Percentiles rank a stretch among this genome's conserved stretches.
Conservation (phyloP, 2,329 filamentous ascomycete species). For the Apiospora kogelbergensis region DNA sequence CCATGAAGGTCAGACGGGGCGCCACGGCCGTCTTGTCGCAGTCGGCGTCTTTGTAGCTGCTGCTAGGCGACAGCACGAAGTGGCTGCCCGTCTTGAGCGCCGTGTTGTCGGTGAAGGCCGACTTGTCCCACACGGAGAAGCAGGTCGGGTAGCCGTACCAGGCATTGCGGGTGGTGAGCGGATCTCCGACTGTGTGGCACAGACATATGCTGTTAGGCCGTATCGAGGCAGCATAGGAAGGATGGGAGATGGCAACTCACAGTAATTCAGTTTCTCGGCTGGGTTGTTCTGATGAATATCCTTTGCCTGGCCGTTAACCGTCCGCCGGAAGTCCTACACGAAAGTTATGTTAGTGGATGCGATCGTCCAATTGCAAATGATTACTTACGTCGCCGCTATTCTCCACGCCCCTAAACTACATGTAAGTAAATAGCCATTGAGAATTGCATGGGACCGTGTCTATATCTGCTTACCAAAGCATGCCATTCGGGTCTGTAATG, state of each 20-base stretch:
- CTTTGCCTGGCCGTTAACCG: conserved; percentile 37
- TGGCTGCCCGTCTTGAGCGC: conserved; percentile 20
- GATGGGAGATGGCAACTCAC: conserved; percentile 28
- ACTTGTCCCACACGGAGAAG: conserved; percentile 54
- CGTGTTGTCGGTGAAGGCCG: conserved; percentile 30
- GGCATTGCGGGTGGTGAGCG: conserved; percentile 26
- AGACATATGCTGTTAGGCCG: not conserved
- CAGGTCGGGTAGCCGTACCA: conserved; percentile 63
- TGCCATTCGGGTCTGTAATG: conserved; percentile 44
- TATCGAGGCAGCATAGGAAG: not conserved
- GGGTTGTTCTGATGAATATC: conserved; percentile 63
- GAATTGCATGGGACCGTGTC: not conserved
- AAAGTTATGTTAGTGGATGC: conserved; percentile 38
- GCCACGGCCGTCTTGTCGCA: conserved; percentile 20
- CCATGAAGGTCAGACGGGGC: conserved; percentile 54
- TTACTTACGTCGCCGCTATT: conserved; percentile 1
- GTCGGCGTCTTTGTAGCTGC: conserved; percentile 20
- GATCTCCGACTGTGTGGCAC: conserved; percentile 27
- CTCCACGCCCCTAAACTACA: not conserved
- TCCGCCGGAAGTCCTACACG: conserved; percentile 52
- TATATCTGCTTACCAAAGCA: conserved; percentile 38
- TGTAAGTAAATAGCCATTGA: not conserved
- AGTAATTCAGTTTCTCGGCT: conserved; percentile 65
- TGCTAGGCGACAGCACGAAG: conserved; percentile 20
- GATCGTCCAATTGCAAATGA: not conserved